These are phyloP conservation scores for Clavispora asparagi DNA, from an alignment of 805 yeast species.

Conservation along the genomic window DNA sequence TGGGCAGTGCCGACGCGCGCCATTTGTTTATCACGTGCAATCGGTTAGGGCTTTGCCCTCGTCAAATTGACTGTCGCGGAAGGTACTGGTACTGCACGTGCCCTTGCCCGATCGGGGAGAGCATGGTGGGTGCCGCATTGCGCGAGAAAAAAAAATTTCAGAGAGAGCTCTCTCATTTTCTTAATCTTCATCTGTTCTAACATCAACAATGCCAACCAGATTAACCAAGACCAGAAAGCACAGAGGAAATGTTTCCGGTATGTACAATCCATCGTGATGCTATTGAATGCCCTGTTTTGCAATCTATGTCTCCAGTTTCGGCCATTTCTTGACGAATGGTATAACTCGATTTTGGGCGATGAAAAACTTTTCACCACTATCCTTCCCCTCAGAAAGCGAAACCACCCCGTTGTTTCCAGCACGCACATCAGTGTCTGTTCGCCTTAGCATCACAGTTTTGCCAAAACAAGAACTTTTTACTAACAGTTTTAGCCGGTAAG, in stretches of 20 bases:
- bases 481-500: slow-evolving; percentile 82
- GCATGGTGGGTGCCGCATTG: slow-evolving; percentile 5
- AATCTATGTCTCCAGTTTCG: neutral
- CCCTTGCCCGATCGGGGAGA: neutral
- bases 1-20: too few relatives aligned
- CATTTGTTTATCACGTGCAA: slow-evolving; percentile 9
- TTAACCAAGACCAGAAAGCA: slow-evolving; percentile 99
- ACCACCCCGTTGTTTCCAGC: neutral
- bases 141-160: slow-evolving; percentile 12
- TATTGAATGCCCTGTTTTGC: neutral
- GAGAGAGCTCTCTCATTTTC: slow-evolving; percentile 2
- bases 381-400: neutral
- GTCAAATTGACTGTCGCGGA: neutral
- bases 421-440: neutral
- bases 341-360: neutral
- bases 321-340: neutral
- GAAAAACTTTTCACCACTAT: neutral
- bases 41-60: slow-evolving; percentile 10
- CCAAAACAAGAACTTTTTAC: slow-evolving; percentile 15
- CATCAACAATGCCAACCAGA: slow-evolving; percentile 88
- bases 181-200: slow-evolving; percentile 11
- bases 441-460: neutral
- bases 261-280: slow-evolving; percentile 30
- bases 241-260: slow-evolving; percentile 99
- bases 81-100: slow-evolving; percentile 2